Conservation (phyloP, 495 filamentous ascomycete genomes). For the Jackrogersella multiformis region DNA sequence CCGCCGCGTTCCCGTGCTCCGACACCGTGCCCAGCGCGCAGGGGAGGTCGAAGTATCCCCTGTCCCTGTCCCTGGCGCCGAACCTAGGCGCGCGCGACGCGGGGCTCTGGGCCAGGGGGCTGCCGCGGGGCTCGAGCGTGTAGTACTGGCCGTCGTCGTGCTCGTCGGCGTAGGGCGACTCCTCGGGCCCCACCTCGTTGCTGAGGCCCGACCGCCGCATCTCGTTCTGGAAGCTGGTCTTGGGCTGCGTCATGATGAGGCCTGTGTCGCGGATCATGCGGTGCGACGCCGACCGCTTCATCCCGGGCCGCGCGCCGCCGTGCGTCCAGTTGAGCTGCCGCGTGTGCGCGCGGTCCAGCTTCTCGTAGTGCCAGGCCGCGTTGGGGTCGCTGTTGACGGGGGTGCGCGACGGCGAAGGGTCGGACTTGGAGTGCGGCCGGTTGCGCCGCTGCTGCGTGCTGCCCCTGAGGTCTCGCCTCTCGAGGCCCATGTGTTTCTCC, state of each 20-base stretch:
- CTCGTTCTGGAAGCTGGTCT: slow-evolving; percentile 20
- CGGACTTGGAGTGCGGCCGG: slow-evolving; percentile 37
- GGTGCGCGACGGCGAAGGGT: slow-evolving; percentile 25
- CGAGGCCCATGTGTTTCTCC: slow-evolving; percentile 30
- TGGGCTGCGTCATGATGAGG: slow-evolving; percentile 31
- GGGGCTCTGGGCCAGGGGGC: neutral
- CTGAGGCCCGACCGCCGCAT: slow-evolving; percentile 17
- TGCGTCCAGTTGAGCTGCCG: slow-evolving; percentile 29
- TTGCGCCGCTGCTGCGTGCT: neutral
- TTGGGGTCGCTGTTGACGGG: slow-evolving; percentile 10
- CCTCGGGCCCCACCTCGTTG: slow-evolving; percentile 15
- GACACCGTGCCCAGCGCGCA: slow-evolving; percentile 12
- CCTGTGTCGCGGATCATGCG: slow-evolving; percentile 21
- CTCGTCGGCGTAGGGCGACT: neutral
- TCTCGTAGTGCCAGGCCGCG: slow-evolving; percentile 35
- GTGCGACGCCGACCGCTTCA: slow-evolving; percentile 59
- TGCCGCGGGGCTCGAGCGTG: slow-evolving; percentile 22
- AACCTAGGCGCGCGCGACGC: neutral
- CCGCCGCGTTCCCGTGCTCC: slow-evolving; percentile 9
- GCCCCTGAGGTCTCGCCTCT: neutral
- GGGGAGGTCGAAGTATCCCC: slow-evolving; percentile 19
- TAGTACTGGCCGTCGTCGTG: slow-evolving; percentile 28
- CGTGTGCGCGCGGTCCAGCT: slow-evolving; percentile 19
- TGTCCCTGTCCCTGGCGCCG: neutral
- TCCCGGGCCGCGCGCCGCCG: slow-evolving; percentile 65